phyloP scores from a whole-genome alignment of 2,329 filamentous ascomycete species.

The Alternaria sp. region DNA sequence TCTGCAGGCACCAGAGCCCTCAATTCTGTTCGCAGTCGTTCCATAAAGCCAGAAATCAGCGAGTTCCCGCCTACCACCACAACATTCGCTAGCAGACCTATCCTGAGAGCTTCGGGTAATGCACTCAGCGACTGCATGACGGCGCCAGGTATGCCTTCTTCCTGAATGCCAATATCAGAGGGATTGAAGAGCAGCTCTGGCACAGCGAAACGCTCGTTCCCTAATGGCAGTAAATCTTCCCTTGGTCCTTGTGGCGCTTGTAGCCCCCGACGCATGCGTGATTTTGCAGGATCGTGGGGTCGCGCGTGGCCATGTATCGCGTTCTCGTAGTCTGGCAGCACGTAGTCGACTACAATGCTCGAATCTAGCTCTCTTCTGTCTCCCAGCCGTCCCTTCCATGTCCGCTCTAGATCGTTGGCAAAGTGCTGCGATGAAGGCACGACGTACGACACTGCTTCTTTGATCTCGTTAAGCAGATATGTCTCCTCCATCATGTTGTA shows the following conservation, averaged over 20 bases:
- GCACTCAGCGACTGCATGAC: conserved; percentile 79
- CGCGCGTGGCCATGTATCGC: conserved; percentile 73
- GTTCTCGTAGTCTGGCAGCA: conserved; percentile 81
- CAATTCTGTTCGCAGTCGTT: conserved; percentile 78
- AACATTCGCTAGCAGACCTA: conserved; percentile 84
- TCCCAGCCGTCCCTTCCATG: conserved; percentile 73
- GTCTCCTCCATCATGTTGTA: conserved; percentile 96
- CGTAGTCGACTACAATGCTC: conserved; percentile 83
- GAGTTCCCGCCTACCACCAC: conserved; percentile 89
- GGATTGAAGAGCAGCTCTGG: conserved; percentile 92
- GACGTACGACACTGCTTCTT: conserved; percentile 88
- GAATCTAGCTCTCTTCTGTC: conserved; percentile 64
- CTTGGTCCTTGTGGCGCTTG: conserved; percentile 57
- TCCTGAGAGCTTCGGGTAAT: conserved; percentile 84
- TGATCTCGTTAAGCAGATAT: conserved; percentile 94
- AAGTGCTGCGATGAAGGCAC: conserved; percentile 71
- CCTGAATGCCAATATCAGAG: conserved; percentile 82
- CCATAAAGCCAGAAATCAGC: conserved; percentile 80
- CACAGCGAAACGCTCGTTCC: conserved; percentile 90
- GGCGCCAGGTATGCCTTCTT: conserved; percentile 83
- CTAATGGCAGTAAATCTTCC: conserved; percentile 85
- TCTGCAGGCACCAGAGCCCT: conserved; percentile 60
- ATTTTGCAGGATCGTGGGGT: conserved; percentile 77
- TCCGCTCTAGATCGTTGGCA: conserved; percentile 76
- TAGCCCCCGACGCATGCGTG: conserved; percentile 60